Evolutionary conservation across 2,329 filamentous ascomycete species (phyloP).

Genomic region (Colletotrichum tofieldiae): DNA sequence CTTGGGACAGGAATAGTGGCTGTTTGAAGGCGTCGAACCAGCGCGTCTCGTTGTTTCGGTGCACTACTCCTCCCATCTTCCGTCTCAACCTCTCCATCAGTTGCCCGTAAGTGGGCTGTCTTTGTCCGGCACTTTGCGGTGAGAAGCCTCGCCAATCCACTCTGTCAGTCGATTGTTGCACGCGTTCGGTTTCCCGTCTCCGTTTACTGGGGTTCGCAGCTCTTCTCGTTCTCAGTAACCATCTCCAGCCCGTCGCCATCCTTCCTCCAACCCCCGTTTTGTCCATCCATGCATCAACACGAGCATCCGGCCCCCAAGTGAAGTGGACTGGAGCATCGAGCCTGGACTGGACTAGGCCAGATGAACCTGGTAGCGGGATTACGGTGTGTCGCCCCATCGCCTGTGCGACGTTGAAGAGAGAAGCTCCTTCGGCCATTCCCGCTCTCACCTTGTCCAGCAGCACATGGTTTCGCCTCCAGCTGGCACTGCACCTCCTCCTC

Average conservation of each 20-base stretch:
- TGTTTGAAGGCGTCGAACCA: constrained; percentile 17
- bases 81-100: constrained; percentile 1
- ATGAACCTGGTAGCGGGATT: constrained; percentile 20
- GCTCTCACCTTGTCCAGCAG: constrained; percentile 15
- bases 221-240: constrained; percentile 1
- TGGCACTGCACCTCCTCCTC: constrained; percentile 1
- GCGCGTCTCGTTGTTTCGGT: constrained; percentile 17
- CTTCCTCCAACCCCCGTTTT: not conserved
- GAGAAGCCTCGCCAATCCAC: not conserved
- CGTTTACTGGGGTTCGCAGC: not conserved
- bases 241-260: constrained; percentile 12
- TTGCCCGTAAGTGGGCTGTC: not conserved
- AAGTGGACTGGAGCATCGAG: constrained; percentile 33
- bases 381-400: constrained; percentile 41
- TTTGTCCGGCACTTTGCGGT: not conserved
- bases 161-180: constrained; percentile 34
- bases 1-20: constrained; percentile 7
- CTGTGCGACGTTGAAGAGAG: constrained; percentile 43
- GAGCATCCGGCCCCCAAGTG: constrained; percentile 21
- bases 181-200: constrained; percentile 6
- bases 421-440: constrained; percentile 26
- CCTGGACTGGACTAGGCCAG: constrained; percentile 28
- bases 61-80: not conserved
- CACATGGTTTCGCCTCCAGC: constrained; percentile 10
- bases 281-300: constrained; percentile 8